phyloP scores from a whole-genome alignment of 352 stramenopile species.

The Phytopythium litorale region DNA sequence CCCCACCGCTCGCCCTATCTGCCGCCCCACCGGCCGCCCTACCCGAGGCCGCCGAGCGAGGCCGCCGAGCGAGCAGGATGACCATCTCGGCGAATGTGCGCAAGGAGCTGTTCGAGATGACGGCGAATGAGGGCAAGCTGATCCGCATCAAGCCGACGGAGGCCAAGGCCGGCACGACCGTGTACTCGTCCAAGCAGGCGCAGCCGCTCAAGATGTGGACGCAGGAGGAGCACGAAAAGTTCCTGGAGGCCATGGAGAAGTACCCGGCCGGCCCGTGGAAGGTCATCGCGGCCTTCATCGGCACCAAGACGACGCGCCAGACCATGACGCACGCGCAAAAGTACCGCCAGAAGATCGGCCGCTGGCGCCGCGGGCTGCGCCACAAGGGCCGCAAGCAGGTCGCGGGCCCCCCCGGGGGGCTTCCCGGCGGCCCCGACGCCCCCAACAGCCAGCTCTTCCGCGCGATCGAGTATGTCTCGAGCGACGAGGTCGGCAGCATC shows the following conservation, averaged over 20 bases:
- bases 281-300: slow-evolving; percentile 77
- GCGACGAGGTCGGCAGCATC: slow-evolving; percentile 40
- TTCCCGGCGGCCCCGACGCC: slow-evolving; percentile 19
- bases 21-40: no score
- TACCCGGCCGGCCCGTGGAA: slow-evolving; percentile 83
- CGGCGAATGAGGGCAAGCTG: slow-evolving; percentile 68
- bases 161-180: slow-evolving; percentile 77
- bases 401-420: slow-evolving; percentile 25
- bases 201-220: slow-evolving; percentile 86
- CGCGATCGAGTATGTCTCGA: slow-evolving; percentile 60
- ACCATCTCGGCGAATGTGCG: slow-evolving; percentile 84
- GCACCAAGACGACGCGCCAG: slow-evolving; percentile 89
- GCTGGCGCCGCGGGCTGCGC: slow-evolving; percentile 69
- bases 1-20: no score
- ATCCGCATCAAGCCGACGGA: slow-evolving; percentile 84
- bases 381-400: slow-evolving; percentile 78
- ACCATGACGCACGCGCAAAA: slow-evolving; percentile 90
- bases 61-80: slow-evolving; percentile 58
- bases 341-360: slow-evolving; percentile 83
- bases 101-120: slow-evolving; percentile 86
- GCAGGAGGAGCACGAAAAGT: slow-evolving; percentile 83
- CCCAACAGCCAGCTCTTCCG: slow-evolving; percentile 59
- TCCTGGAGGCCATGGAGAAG: slow-evolving; percentile 83
- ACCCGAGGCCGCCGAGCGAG: no score
- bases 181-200: slow-evolving; percentile 82